Evolutionary conservation across 129 eudicot genomes (phyloP).

Genomic region (Centella asiatica): DNA sequence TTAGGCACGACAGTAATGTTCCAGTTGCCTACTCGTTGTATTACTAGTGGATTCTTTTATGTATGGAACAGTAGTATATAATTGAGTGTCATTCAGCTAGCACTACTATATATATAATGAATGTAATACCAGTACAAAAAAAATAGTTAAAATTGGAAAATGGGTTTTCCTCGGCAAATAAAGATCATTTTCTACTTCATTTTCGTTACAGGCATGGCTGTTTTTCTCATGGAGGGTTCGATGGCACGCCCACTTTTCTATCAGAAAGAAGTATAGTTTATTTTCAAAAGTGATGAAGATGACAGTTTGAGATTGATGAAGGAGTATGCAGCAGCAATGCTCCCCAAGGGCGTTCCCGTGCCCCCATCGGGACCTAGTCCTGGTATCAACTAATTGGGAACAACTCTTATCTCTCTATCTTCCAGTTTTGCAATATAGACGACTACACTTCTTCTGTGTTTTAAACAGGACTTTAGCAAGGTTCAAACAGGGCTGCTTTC

Average conservation of each 20-base stretch:
- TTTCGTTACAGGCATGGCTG: not conserved
- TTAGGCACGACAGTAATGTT: not conserved
- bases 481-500: too few relatives aligned
- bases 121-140: not conserved
- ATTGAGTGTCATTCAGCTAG: not conserved
- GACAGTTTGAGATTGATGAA: not conserved
- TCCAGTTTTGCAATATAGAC: too few relatives aligned
- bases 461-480: too few relatives aligned
- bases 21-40: not conserved
- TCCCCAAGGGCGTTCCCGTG: constrained; percentile 8
- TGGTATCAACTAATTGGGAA: not conserved
- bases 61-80: not conserved
- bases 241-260: not conserved
- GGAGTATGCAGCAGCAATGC: not conserved
- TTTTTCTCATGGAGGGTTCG: not conserved
- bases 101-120: not conserved
- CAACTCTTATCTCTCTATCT: too few relatives aligned
- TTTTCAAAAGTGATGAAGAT: not conserved
- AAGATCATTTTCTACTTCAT: not conserved
- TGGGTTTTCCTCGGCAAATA: not conserved
- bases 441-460: too few relatives aligned
- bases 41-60: not conserved
- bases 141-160: not conserved
- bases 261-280: too few relatives aligned
- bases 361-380: constrained; percentile 14